phyloP scores from a whole-genome alignment of 306 rosid species.

The Corylus avellana region DNA sequence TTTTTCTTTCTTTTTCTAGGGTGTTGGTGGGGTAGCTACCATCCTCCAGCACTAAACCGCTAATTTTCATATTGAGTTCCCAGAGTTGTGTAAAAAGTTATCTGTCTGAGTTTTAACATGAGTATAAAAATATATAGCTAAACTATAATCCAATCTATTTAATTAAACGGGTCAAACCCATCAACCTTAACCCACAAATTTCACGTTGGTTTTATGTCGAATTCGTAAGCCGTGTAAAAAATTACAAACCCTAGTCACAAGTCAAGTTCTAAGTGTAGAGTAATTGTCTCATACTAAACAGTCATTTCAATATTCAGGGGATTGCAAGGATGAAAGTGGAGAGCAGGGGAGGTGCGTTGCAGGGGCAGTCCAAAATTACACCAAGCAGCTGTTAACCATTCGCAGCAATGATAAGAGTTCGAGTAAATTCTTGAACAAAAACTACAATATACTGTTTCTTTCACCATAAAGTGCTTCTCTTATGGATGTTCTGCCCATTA shows the following conservation, averaged over 20 bases:
- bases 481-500: not conserved
- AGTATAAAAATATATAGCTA: too few species aligned
- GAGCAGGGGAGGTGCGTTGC: constrained; percentile 63
- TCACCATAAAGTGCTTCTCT: not conserved
- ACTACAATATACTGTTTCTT: not conserved
- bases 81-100: too few species aligned
- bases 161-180: too few species aligned
- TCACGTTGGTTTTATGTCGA: too few species aligned
- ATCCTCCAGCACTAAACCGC: too few species aligned
- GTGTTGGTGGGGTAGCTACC: not conserved
- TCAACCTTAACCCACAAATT: too few species aligned
- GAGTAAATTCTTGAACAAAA: constrained; percentile 35
- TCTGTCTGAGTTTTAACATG: too few species aligned
- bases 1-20: not conserved
- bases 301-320: constrained; percentile 50
- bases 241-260: too few species aligned
- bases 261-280: too few species aligned
- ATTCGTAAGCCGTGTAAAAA: too few species aligned
- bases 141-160: too few species aligned
- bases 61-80: too few species aligned
- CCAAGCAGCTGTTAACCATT: constrained; percentile 59
- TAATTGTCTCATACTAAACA: not conserved
- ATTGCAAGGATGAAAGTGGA: constrained; percentile 67
- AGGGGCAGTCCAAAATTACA: constrained; percentile 73
- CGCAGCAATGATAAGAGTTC: constrained; percentile 19